Conservation (phyloP, 2,329 filamentous ascomycete species). For the Stachybotrys chartarum region DNA sequence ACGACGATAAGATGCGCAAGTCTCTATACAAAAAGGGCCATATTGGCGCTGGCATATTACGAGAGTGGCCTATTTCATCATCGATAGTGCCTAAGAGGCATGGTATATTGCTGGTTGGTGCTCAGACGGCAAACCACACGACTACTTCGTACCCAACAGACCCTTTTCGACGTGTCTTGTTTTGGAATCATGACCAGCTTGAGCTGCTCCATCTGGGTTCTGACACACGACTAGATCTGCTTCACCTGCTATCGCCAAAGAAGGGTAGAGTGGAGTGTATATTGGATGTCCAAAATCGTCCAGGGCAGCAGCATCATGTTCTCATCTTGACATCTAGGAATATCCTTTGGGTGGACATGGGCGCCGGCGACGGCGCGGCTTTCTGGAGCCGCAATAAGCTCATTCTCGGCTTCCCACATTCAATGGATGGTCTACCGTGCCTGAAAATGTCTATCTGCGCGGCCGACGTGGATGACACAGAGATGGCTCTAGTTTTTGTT, state of each 20-base stretch:
- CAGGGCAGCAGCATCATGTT: slow-evolving; percentile 37
- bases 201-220: slow-evolving; percentile 28
- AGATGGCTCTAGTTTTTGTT: slow-evolving; percentile 22
- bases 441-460: slow-evolving; percentile 21
- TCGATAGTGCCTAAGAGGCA: slow-evolving; percentile 28
- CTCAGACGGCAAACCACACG: background rate
- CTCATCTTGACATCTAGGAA: slow-evolving; percentile 51
- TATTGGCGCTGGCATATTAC: slow-evolving; percentile 30
- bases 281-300: slow-evolving; percentile 47
- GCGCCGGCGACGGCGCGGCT: slow-evolving; percentile 6
- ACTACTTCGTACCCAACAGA: background rate
- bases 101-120: slow-evolving; percentile 34
- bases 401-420: slow-evolving; percentile 20
- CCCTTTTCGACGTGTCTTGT: background rate
- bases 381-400: slow-evolving; percentile 11
- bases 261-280: slow-evolving; percentile 32
- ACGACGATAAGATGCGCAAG: background rate
- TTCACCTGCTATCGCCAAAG: slow-evolving; percentile 16
- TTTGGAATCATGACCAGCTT: slow-evolving; percentile 27
- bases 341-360: slow-evolving; percentile 41
- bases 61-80: slow-evolving; percentile 21
- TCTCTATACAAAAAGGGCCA: slow-evolving; percentile 33
- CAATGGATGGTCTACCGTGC: slow-evolving; percentile 14
- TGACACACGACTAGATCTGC: slow-evolving; percentile 16
- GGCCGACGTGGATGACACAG: slow-evolving; percentile 11